Base-by-base conservation (phyloP, 1,284 basidiomycete genomes). In the Malassezia globosa region DNA sequence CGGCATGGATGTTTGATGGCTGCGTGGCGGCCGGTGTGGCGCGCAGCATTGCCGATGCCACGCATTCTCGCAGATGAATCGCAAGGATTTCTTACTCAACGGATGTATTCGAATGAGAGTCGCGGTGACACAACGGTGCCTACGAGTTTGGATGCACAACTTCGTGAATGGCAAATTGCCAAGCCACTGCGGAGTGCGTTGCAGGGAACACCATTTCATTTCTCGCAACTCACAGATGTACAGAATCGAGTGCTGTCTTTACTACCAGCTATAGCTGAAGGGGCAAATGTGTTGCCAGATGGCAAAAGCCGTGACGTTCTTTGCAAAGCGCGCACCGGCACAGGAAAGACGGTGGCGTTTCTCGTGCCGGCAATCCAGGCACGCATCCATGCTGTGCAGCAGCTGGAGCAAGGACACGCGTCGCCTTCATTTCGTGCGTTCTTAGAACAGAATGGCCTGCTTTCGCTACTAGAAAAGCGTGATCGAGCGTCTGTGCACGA, bases 161-260 rank as follows among this genome's bases (percentile, higher is more conserved):
- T n/a, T n/a, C n/a, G n/a, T n/a, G n/a, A n/a, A n/a, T n/a, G n/a
- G n/a, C n/a, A n/a, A 31, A 11, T 31, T 31, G 29, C 29, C 29
- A 31, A 31, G 16, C 29, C 29, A 7, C 33, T 44, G 34, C 25
- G 33, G 14, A 33, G 64, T 37, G 69, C 72, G 7, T 53, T 73
- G 36, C 66, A 63, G 31, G 52, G 73, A 39, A 75, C 74, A 29
- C 87, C 87, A 0, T 85, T 89, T 77, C 75, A 78, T 19, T 80
- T 87, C 55, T 77, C 72, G 11, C 75, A 77, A 43, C 89, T 95
- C 87, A 83, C 84, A 2, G 73, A 81, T 10, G 89, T 96, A 0
- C 92, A 96, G 73, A 78, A 81, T 18, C 78, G 81, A 42, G 87
- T 96, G 5, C 76, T 90, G 2, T 61, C 66, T 37, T 67, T 76